Base-by-base conservation (phyloP, 768 basidiomycete species). In the Arthromyces matolae region DNA sequence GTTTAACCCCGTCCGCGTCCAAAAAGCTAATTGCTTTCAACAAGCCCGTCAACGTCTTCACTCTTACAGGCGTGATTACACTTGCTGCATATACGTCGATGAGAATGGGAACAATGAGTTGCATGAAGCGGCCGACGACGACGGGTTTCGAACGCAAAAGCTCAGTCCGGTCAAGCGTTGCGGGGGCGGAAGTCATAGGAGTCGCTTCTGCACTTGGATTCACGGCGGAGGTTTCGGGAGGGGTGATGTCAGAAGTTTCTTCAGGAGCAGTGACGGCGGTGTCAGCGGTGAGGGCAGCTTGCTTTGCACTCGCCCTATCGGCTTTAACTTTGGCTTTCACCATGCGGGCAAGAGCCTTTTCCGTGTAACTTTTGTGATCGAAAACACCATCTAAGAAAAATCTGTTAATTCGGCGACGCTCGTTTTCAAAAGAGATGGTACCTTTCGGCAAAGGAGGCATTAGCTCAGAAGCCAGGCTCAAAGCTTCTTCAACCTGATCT, bases 1-100 rank as follows among this genome's bases (percentile, higher is more conserved):
- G 70, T 58, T 79, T 83, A 23, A 98, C 71, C 10, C 84, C 85
- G 5, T 85, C 83, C 2, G 79, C 77, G 46, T 91, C 86, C 37
- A 91, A 72, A 65, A 93, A 98, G 52, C 90, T 88, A 47, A 95
- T 82, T 2, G 95, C 93, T 64, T 97, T 96, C 54, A 96, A 68
- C 41, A 98, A 60, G 1, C 87, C 92, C 0, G 84, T 88, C 52
- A 98, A 71, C 0, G 93, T 91, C 71, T 95, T 94, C 34, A 88
- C 80, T 50, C 96, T 79, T 9, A 98, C 84, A 2, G 89, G 83
- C 0, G 85, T 81, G 40, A 86, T 83, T 22, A 98, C 94, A 63
- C 92, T 96, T 24, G 96, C 95, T n/a, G 94, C 89, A 66, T 97
- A 98, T n/a, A 99, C 94, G 58, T 98, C 96, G 49, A 98, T 85